Percentiles rank a stretch among this genome's conserved stretches.
Conservation (phyloP, 495 filamentous ascomycete species). For the Trichocladium uniseriatum region DNA sequence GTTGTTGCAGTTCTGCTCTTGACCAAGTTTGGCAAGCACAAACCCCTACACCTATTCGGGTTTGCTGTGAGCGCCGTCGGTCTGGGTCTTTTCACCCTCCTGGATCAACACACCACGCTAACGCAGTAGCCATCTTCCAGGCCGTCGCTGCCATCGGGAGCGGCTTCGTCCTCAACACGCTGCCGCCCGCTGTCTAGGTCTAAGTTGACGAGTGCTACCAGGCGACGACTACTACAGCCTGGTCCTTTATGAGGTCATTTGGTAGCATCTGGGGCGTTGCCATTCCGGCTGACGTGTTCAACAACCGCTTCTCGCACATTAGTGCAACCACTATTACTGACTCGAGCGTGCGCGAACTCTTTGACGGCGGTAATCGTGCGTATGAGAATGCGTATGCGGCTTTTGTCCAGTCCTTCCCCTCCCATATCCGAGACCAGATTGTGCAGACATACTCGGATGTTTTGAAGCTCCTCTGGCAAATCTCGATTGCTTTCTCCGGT, state of each 20-base stretch:
- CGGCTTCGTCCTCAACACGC: constrained; percentile 24
- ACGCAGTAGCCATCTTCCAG: constrained; percentile 1
- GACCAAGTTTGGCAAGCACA: constrained; percentile 37
- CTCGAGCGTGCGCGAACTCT: no score
- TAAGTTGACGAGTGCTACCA: constrained; percentile 28
- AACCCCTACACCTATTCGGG: constrained; percentile 33
- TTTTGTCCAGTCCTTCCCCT: no score
- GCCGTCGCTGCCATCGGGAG: constrained; percentile 19
- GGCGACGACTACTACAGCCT: constrained; percentile 36
- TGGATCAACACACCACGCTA: constrained; percentile 11
- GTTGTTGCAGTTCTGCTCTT: constrained; percentile 16
- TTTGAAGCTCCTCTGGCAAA: no score
- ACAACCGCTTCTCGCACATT: no score
- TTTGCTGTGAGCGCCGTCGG: constrained; percentile 33
- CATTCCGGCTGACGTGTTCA: constrained; percentile 44
- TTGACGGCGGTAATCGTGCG: no score
- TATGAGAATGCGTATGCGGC: no score
- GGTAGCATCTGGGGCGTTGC: constrained; percentile 43
- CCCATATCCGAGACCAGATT: no score
- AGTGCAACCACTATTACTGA: no score
- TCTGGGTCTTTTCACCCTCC: constrained; percentile 34
- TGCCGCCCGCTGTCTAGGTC: constrained; percentile 35
- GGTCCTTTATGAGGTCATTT: constrained; percentile 39
- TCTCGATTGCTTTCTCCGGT: no score
- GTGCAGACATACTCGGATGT: no score